Evolutionary conservation across 352 stramenopile genomes (phyloP).

Genomic region (Phytopythium kandeliae): DNA sequence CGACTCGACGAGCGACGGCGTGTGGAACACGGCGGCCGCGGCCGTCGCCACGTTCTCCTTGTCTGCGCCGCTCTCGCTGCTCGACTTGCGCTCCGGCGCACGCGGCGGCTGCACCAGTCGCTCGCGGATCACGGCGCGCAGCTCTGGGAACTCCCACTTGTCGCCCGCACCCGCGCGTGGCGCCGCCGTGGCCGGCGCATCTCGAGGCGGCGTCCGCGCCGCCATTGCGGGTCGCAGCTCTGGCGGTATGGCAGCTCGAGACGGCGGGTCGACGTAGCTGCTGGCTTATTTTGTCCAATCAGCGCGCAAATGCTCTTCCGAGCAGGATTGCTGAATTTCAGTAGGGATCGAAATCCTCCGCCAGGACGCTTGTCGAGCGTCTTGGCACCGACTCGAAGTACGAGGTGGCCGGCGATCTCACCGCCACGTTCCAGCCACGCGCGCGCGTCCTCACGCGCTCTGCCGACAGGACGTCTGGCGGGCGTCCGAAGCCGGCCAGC

Average conservation of each 20-base stretch:
- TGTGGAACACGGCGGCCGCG: conserved; percentile 22
- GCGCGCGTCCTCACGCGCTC: too few relatives aligned
- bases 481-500: too few relatives aligned
- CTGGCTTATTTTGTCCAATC: too few relatives aligned
- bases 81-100: background rate
- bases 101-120: background rate
- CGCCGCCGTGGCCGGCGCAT: background rate
- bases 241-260: background rate
- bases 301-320: too few relatives aligned
- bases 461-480: too few relatives aligned
- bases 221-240: conserved; percentile 11
- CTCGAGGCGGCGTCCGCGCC: conserved; percentile 7
- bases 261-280: background rate
- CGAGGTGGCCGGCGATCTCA: too few relatives aligned
- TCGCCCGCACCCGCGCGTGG: background rate
- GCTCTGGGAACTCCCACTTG: conserved; percentile 45
- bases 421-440: too few relatives aligned
- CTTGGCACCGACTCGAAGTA: too few relatives aligned
- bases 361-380: too few relatives aligned
- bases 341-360: too few relatives aligned
- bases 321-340: too few relatives aligned
- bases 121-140: conserved; percentile 31
- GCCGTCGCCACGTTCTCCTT: conserved; percentile 17
- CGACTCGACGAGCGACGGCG: conserved; percentile 37
- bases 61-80: conserved; percentile 8